Evolutionary conservation across 2,329 filamentous ascomycete genomes (phyloP), one percentile per base, ranked within the genome.

Genomic region (Cordyceps fumosorosea): DNA sequence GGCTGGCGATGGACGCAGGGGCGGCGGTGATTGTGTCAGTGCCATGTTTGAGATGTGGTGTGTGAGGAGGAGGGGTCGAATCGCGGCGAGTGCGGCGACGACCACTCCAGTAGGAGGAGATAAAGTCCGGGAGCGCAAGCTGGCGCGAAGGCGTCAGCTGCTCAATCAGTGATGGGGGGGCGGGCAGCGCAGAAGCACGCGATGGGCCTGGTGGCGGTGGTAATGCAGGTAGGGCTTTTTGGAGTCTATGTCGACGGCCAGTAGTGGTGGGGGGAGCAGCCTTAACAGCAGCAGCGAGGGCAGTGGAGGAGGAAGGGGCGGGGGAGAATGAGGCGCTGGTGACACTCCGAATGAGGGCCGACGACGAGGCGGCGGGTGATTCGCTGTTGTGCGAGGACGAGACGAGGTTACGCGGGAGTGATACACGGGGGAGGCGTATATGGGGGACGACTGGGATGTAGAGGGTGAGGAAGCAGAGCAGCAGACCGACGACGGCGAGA

Each of bases 381-480:
- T 52, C 52, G 54, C 45, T 29, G 47, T 24, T 16, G 50, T 22
- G 57, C 60, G 53, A 64, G 34, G 64, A 29, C 48, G 37, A 26
- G n/a, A 53, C 16, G 40, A 60, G 48, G 50, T 24, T 53, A 18
- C 57, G 57, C n/a, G 57, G 57, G 37, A 81, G 69, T 50, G 69
- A 68, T 50, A 74, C 66, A 37, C 73, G 67, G 26, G 75, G 73
- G 45, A 77, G 70, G 64, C 70, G 69, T 52, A 68, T 66, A 16
- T 69, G 51, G 52, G 69, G 70, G 42, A 74, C 69, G 45, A 74
- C 72, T 44, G 76, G 70, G 48, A 81, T 66, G 68, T 82, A 84
- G 56, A 83, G 68, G 62, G 77, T 78, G 64, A 82, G 66, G 67
- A 85, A 83, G 70, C 80, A 75, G 66, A 85, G 75, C 56, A 77